Base-by-base conservation (phyloP, 768 basidiomycete species). In the Lactifluus piperatus region DNA sequence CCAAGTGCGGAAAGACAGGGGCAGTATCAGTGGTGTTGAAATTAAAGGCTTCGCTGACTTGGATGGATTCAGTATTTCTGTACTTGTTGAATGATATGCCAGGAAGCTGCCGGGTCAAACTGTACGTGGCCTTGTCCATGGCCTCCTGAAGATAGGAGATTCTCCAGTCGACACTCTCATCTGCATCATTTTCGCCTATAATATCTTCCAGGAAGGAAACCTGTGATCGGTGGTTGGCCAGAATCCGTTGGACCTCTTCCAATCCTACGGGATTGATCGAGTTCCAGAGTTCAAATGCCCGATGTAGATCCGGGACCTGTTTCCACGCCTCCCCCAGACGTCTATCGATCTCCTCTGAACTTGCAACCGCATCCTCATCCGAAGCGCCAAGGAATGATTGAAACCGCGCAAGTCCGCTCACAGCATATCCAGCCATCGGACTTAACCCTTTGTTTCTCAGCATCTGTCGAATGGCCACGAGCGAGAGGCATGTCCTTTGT, bases 401-500 rank as follows among this genome's bases (percentile, higher is more conserved):
- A 32, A 47, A 37, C 29, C 49, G 56, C 16, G 26, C 50, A 7
- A 60, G 43, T 37, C 53, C 48, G 16, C 26, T 37, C 22, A 45
- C 22, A 5, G 44, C 59, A 8, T 51, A 36, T 36, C 4, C 29
- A 1, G 59, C 54, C 4, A 32, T 34, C 7, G 18, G 18, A 18
- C 27, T 27, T 13, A 50, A 2, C 16, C 16, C n/a, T 29, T 13
- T 26, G 16, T n/a, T n/a, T 20, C n/a, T 4, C 30, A 57, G 8
- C 46, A 50, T 44, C 39, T n/a, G 27, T 4, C 39, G 47, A 44
- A 43, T 10, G 3, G 30, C 39, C 29, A 56, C 37, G 39, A 56
- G 48, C 16, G 48, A 41, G 26, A 57, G 48, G 41, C 56, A 57
- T 10, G 56, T 50, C 47, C 55, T 41, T n/a, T 47, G 55, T 18